phyloP scores from a whole-genome alignment of 305 asterid species.

The Plantago coronopus region DNA sequence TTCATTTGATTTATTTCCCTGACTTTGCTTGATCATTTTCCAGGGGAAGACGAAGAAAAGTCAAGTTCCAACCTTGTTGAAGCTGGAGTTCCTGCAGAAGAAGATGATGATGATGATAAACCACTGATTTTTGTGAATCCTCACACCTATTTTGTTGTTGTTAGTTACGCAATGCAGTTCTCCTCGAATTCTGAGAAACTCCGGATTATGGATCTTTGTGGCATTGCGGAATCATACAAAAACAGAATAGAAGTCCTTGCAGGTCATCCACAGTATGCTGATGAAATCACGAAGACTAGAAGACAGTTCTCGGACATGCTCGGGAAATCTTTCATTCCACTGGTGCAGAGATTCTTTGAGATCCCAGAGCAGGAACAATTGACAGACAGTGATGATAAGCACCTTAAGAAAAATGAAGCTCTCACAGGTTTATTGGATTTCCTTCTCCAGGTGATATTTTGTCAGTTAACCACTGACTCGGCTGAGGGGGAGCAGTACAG shows the following conservation, averaged over 20 bases:
- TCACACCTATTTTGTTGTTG: too few species aligned
- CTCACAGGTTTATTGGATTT: conserved; percentile 11
- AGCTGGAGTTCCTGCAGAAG: too few species aligned
- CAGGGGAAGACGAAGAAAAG: too few species aligned
- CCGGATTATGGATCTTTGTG: neutral
- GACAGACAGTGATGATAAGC: neutral
- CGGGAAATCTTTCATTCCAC: neutral
- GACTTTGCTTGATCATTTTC: too few species aligned
- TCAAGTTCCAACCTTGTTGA: too few species aligned
- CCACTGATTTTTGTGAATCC: too few species aligned
- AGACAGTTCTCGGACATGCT: neutral
- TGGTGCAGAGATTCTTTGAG: conserved; percentile 6
- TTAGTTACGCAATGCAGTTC: neutral
- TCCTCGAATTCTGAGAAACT: neutral
- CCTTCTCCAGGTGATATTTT: conserved; percentile 2
- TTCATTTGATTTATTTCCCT: too few species aligned
- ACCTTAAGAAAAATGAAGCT: neutral
- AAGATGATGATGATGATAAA: too few species aligned
- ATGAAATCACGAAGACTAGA: too few species aligned
- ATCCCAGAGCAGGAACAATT: conserved; percentile 8
- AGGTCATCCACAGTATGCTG: neutral
- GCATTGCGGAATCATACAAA: neutral
- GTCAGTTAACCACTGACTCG: neutral
- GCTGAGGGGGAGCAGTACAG: neutral
- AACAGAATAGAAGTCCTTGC: neutral